phyloP scores from a whole-genome alignment of 768 basidiomycete genomes.

The Hygrophorus russula region DNA sequence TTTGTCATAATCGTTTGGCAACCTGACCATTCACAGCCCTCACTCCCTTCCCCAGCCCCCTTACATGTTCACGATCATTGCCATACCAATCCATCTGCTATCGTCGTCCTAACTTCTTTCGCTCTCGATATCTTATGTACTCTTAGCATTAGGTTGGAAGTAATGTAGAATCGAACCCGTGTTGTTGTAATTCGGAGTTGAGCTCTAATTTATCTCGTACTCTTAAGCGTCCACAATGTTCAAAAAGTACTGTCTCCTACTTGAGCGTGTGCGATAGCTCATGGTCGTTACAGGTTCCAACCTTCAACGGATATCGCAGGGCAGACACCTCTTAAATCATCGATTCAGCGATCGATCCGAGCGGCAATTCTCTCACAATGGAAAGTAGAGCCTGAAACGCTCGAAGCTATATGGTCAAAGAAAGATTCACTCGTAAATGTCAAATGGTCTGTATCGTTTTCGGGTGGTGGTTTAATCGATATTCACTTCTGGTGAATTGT shows the following conservation, averaged over 20 bases:
- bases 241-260: conserved; percentile 45
- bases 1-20: neutral
- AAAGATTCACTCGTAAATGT: conserved; percentile 89
- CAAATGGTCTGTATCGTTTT: conserved; percentile 59
- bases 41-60: no score
- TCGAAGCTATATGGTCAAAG: conserved; percentile 97
- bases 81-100: neutral
- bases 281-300: conserved; percentile 39
- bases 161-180: no score
- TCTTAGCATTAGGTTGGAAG: no score
- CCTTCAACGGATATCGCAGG: conserved; percentile 75
- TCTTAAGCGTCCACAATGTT: conserved; percentile 35
- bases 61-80: no score
- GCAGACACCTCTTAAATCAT: conserved; percentile 87
- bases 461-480: no score
- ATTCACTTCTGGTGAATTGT: conserved; percentile 13
- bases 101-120: neutral
- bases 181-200: no score
- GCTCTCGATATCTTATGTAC: no score
- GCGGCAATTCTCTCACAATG: conserved; percentile 71
- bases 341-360: conserved; percentile 85
- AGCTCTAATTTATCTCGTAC: no score
- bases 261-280: conserved; percentile 1
- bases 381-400: conserved; percentile 65
- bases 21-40: no score